phyloP scores from a whole-genome alignment of 2,329 filamentous ascomycete genomes.

The Botrytis pseudocinerea region DNA sequence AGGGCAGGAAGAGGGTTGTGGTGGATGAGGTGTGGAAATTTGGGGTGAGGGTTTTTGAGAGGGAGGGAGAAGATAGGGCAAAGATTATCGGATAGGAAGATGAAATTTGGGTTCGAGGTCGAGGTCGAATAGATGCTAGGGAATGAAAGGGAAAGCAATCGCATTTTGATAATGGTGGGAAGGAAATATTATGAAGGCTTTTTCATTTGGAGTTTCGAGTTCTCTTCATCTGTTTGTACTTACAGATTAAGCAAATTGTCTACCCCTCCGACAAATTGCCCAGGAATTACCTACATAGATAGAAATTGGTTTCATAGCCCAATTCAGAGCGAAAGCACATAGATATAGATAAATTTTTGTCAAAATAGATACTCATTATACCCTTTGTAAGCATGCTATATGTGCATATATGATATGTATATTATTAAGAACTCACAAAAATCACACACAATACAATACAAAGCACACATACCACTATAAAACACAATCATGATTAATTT shows the following conservation, averaged over 20 bases:
- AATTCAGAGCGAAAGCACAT: no score
- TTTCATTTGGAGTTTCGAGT: neutral
- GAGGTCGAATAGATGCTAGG: neutral
- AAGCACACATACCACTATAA: neutral
- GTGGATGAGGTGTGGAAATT: slow-evolving; percentile 35
- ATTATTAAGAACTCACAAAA: neutral
- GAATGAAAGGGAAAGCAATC: no score
- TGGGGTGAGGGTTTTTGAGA: slow-evolving; percentile 29
- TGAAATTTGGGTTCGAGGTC: neutral
- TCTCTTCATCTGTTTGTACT: neutral
- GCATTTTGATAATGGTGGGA: neutral
- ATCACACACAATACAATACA: neutral
- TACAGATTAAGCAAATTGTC: neutral
- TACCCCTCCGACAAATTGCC: neutral
- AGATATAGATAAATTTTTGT: neutral
- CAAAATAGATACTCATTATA: neutral
- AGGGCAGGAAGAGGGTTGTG: slow-evolving; percentile 50
- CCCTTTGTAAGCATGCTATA: neutral
- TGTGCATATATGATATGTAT: neutral
- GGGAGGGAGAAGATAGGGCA: neutral
- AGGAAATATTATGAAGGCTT: neutral
- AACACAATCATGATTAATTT: neutral
- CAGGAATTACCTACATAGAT: neutral
- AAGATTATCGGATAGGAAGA: neutral
- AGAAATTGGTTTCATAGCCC: neutral